phyloP scores from a whole-genome alignment of 164 flowering plant species.

The Macadamia tetraphylla region DNA sequence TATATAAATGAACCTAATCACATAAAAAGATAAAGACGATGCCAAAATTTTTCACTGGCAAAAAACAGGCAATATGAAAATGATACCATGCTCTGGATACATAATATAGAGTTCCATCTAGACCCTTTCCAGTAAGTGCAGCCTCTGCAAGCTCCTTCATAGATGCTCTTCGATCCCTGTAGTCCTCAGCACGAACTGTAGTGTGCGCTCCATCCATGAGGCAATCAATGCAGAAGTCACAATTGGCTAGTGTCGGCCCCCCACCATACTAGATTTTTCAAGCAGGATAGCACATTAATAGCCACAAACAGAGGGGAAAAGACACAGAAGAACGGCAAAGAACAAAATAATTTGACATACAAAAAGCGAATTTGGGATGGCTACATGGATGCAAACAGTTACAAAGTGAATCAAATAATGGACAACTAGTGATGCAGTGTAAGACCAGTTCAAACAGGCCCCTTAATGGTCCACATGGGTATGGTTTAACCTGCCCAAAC shows the following conservation, averaged over 20 bases:
- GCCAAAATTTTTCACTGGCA: background rate
- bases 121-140: conserved; percentile 60
- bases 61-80: background rate
- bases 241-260: conserved; percentile 55
- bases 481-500: too few relatives aligned
- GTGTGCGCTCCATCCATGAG: conserved; percentile 52
- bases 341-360: too few relatives aligned
- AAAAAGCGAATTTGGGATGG: too few relatives aligned
- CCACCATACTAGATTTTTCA: conserved; percentile 35
- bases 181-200: conserved; percentile 55
- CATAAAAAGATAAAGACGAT: conserved; percentile 1
- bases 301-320: background rate
- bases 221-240: conserved; percentile 65
- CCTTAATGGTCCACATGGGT: too few relatives aligned
- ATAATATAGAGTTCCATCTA: conserved; percentile 53
- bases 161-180: conserved; percentile 55
- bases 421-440: too few relatives aligned
- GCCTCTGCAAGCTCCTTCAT: conserved; percentile 77
- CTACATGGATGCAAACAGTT: too few relatives aligned
- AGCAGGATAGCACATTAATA: conserved; percentile 8
- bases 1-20: conserved; percentile 12
- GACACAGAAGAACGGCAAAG: background rate
- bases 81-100: conserved; percentile 78
- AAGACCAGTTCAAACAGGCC: too few relatives aligned
- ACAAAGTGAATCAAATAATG: too few relatives aligned